Evolutionary conservation across 805 yeast genomes (phyloP), one percentile per base, ranked within the genome.

Genomic region (Hyphopichia homilentoma): DNA sequence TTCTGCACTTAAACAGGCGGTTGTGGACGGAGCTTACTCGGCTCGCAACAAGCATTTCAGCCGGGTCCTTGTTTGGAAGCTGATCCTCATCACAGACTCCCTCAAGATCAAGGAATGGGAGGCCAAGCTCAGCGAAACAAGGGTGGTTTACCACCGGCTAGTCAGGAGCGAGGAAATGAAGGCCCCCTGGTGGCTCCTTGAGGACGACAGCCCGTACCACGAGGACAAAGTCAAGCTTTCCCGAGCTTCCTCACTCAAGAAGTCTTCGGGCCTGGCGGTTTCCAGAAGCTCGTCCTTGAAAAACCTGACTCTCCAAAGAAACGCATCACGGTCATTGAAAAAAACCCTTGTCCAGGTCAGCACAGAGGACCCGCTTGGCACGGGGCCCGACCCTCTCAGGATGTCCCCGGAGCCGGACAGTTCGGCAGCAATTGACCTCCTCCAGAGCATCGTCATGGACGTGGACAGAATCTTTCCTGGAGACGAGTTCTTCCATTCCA

Each of bases 381-480:
- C 30, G 6, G 15, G 34, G 12, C 16, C 33, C 16, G 24, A 36
- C 29, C 24, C 34, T 22, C n/a, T n/a, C n/a, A n/a, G n/a, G n/a
- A 24, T 29, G n/a, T 32, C 30, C 6, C 19, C 38, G 7, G 21
- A 21, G 16, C 9, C 27, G 17, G 17, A 25, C 12, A 15, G 32
- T 9, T 15, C 34, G 2, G 45, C 41, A n/a, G 39, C 54, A 1
- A 30, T 55, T 3, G 74, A 70, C 20, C 52, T 67, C 7, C 50
- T 75, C 18, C 57, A 57, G 17, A 52, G 60, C 6, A 65, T 75
- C 19, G 61, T 73, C n/a, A 45, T 71, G 27, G 81, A 75, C 38
- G 70, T 74, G 3, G 73, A 73, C 27, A 49, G 81, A 33, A 50
- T 75, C 8, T 75, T 75, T 41, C 80, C 81, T 1, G 72, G 70